Percentiles rank a stretch among this genome's conserved stretches.
Evolutionary conservation across 805 yeast species (phyloP).

Genomic region (Starmerella stigmatis): DNA sequence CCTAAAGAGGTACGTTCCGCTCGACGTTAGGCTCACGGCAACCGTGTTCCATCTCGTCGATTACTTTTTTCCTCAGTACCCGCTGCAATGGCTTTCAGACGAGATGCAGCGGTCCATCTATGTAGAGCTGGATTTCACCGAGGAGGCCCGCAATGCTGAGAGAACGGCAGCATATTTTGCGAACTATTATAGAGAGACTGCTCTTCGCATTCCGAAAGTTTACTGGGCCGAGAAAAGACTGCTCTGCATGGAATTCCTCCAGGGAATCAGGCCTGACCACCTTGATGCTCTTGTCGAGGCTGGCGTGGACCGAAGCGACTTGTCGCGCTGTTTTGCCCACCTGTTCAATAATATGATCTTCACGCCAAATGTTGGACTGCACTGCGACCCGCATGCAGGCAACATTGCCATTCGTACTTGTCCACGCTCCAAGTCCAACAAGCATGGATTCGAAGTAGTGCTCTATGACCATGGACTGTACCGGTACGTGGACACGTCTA

Average conservation of each 20-base stretch:
- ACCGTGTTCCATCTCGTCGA: constrained; percentile 65
- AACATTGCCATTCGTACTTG: constrained; percentile 67
- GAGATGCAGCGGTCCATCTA: constrained; percentile 78
- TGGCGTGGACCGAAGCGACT: constrained; percentile 62
- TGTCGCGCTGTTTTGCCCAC: constrained; percentile 76
- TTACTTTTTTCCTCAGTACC: constrained; percentile 83
- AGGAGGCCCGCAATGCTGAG: constrained; percentile 74
- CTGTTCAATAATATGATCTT: constrained; percentile 92
- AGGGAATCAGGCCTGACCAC: constrained; percentile 78
- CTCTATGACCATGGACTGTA: constrained; percentile 93
- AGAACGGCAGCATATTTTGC: constrained; percentile 60
- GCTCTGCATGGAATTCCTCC: constrained; percentile 75
- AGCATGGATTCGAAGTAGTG: constrained; percentile 79
- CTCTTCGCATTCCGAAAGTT: constrained; percentile 68
- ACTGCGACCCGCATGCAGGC: constrained; percentile 98
- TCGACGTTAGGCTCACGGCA: constrained; percentile 71
- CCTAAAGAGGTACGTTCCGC: constrained; percentile 74
- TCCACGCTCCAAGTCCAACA: constrained; percentile 28
- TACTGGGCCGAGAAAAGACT: constrained; percentile 57
- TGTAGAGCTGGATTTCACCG: constrained; percentile 80
- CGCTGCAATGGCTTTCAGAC: constrained; percentile 90
- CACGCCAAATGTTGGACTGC: constrained; percentile 81
- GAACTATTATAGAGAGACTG: constrained; percentile 49
- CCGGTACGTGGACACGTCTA: constrained; percentile 64
- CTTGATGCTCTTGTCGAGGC: constrained; percentile 50